Conservation (phyloP, 306 rosid genomes). For the Quercus agrifolia region DNA sequence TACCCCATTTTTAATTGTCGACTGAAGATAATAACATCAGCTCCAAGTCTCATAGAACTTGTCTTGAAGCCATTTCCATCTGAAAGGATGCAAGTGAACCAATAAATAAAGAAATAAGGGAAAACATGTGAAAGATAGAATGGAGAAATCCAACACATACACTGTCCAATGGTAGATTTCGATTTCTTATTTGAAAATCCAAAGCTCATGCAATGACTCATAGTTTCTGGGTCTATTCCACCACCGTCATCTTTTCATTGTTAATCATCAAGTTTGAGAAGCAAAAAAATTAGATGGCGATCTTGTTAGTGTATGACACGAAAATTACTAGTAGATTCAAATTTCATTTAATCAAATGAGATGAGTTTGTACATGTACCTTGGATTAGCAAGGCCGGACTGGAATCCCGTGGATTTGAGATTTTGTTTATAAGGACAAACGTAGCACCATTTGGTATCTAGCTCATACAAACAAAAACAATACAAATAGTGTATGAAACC, state of each 20-base stretch:
- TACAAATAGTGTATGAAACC: background rate
- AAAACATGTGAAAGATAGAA: background rate
- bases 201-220: slow-evolving; percentile 55
- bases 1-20: slow-evolving; percentile 37
- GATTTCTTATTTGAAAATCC: slow-evolving; percentile 47
- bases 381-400: slow-evolving; percentile 45
- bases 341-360: background rate
- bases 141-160: slow-evolving; percentile 26
- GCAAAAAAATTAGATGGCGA: background rate
- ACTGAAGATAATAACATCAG: slow-evolving; percentile 49
- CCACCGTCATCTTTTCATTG: slow-evolving; percentile 38
- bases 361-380: slow-evolving; percentile 25
- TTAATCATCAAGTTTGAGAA: background rate
- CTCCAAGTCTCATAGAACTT: slow-evolving; percentile 61
- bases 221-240: slow-evolving; percentile 49
- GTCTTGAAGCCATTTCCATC: slow-evolving; percentile 70
- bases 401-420: slow-evolving; percentile 42
- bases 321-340: background rate
- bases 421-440: slow-evolving; percentile 44
- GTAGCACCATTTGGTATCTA: slow-evolving; percentile 53
- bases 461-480: background rate
- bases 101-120: slow-evolving; percentile 8
- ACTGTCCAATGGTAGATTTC: slow-evolving; percentile 48
- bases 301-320: background rate
- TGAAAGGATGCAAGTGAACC: slow-evolving; percentile 28